Evolutionary conservation across 1,284 basidiomycete species (phyloP).

Genomic region (Lentinula novae-zelandiae): DNA sequence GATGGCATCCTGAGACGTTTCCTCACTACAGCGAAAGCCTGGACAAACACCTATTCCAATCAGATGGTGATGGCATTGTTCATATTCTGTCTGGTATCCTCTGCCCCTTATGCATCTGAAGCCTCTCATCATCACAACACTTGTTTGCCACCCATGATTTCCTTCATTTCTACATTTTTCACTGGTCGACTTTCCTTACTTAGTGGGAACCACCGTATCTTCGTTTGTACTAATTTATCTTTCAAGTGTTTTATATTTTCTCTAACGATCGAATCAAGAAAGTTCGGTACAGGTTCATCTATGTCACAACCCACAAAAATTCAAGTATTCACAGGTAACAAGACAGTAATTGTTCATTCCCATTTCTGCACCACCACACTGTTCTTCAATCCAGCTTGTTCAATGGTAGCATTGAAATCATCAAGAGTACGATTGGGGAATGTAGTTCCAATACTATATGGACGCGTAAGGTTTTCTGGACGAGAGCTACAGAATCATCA

Average conservation of each 20-base stretch:
- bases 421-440: conserved; percentile 81
- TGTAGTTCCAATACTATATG: conserved; percentile 80
- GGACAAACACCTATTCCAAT: conserved; percentile 1
- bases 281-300: too few species aligned
- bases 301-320: too few species aligned
- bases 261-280: too few species aligned
- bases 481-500: conserved; percentile 51
- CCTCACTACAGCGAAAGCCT: neutral
- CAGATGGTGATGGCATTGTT: neutral
- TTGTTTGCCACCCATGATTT: too few species aligned
- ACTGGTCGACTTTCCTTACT: too few species aligned
- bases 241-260: too few species aligned
- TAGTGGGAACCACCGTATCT: too few species aligned
- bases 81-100: neutral
- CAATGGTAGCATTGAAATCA: conserved; percentile 66
- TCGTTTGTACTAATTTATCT: too few species aligned
- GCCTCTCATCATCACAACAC: too few species aligned
- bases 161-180: too few species aligned
- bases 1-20: too few species aligned
- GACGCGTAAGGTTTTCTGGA: conserved; percentile 60
- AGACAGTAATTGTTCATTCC: conserved; percentile 31
- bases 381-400: conserved; percentile 73
- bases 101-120: neutral
- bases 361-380: conserved; percentile 87
- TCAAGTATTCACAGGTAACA: too few species aligned